phyloP scores from a whole-genome alignment of 495 filamentous ascomycete genomes.

The Articulospora tetracladia region DNA sequence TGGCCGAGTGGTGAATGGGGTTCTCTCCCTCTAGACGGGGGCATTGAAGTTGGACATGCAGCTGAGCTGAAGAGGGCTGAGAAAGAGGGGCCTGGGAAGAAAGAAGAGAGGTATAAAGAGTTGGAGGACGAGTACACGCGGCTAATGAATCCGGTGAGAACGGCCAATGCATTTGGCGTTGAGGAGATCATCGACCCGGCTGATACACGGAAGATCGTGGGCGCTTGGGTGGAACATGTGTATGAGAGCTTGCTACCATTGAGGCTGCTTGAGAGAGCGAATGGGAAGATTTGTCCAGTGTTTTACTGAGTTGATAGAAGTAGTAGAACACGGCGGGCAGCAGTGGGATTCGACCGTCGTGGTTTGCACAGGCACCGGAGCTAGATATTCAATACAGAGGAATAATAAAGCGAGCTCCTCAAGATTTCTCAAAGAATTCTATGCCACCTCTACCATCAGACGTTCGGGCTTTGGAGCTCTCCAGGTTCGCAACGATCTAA shows the following conservation, averaged over 20 bases:
- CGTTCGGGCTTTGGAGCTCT: no score
- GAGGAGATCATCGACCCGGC: slow-evolving; percentile 64
- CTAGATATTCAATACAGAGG: no score
- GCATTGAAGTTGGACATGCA: slow-evolving; percentile 58
- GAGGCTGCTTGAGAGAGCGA: slow-evolving; percentile 44
- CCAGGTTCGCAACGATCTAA: no score
- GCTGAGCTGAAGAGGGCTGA: slow-evolving; percentile 54
- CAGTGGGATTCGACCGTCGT: no score
- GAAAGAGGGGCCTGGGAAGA: slow-evolving; percentile 31
- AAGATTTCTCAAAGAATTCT: no score
- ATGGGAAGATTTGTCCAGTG: slow-evolving; percentile 46
- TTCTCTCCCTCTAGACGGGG: slow-evolving; percentile 54
- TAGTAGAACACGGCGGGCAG: no score
- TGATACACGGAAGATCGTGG: slow-evolving; percentile 48
- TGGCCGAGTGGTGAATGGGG: slow-evolving; percentile 63
- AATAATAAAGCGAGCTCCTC: no score
- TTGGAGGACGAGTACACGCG: slow-evolving; percentile 54
- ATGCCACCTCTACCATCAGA: no score
- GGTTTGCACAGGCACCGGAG: no score
- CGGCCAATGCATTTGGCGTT: slow-evolving; percentile 59
- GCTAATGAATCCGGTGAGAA: slow-evolving; percentile 61
- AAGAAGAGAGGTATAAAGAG: slow-evolving; percentile 42
- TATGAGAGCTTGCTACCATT: slow-evolving; percentile 46
- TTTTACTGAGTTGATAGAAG: slow-evolving; percentile 29
- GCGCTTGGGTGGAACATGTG: slow-evolving; percentile 49